Conservation (phyloP, 1,284 basidiomycete species). For the Pseudozyma hubeiensis region DNA sequence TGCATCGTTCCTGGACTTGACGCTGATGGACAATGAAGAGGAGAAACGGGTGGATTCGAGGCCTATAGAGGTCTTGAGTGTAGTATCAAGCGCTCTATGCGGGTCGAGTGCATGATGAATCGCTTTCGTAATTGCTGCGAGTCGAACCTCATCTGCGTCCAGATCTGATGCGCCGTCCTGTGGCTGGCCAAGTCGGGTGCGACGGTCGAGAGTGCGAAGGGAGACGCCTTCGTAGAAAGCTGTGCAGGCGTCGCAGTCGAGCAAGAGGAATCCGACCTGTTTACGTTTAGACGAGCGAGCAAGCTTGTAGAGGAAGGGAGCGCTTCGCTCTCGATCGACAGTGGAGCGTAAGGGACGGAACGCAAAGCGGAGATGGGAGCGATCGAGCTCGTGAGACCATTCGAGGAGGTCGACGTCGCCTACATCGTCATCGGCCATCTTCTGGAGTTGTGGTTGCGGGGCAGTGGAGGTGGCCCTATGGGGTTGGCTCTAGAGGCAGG, state of each 20-base stretch:
- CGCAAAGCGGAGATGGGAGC: slow-evolving; percentile 11
- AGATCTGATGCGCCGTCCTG: background rate
- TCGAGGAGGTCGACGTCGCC: slow-evolving; percentile 23
- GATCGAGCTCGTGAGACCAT: slow-evolving; percentile 36
- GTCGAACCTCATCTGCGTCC: background rate
- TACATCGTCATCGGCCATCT: slow-evolving; percentile 12
- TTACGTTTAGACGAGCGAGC: slow-evolving; percentile 9
- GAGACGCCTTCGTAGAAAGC: slow-evolving; percentile 36
- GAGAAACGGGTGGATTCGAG: slow-evolving; percentile 33
- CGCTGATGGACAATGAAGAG: slow-evolving; percentile 23
- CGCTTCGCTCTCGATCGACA: background rate
- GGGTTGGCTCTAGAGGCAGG: no score
- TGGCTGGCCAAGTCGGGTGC: background rate
- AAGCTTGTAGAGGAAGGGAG: slow-evolving; percentile 32
- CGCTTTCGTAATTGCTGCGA: background rate
- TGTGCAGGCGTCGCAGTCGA: slow-evolving; percentile 27
- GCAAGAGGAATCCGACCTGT: slow-evolving; percentile 20
- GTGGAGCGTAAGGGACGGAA: slow-evolving; percentile 17
- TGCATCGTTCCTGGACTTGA: slow-evolving; percentile 2
- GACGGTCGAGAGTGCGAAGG: slow-evolving; percentile 29
- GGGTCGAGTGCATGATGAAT: slow-evolving; percentile 28
- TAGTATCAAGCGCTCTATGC: slow-evolving; percentile 1
- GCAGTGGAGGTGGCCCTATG: background rate
- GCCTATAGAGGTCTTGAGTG: slow-evolving; percentile 5
- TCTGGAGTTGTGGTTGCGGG: background rate